Evolutionary conservation across 169 alveolate species (phyloP).

Genomic region (Plasmodium malariae): DNA sequence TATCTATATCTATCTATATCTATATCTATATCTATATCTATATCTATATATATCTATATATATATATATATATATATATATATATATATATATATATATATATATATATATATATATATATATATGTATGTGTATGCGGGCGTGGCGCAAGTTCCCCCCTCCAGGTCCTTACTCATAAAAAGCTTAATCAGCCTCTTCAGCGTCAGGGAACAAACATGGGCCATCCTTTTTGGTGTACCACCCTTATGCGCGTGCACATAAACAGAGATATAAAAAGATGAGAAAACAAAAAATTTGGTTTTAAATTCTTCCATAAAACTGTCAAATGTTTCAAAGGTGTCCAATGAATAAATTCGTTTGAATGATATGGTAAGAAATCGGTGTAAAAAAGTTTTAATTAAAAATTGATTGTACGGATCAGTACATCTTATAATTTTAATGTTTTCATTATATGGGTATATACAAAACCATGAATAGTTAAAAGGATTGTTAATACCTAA

Average conservation of each 20-base stretch:
- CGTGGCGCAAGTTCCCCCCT: neutral
- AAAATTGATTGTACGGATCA: conserved; percentile 49
- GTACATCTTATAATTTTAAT: conserved; percentile 32
- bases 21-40: too few relatives aligned
- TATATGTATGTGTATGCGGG: neutral
- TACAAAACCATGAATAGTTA: conserved; percentile 63
- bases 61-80: too few relatives aligned
- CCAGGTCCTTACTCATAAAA: conserved; percentile 23
- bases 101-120: neutral
- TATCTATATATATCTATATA: too few relatives aligned
- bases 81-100: conserved; percentile 3
- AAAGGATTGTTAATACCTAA: conserved; percentile 62
- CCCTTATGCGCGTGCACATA: conserved; percentile 53
- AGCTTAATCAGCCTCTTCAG: conserved; percentile 28
- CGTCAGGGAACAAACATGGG: conserved; percentile 42
- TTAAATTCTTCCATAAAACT: conserved; percentile 43
- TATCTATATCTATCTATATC: too few relatives aligned
- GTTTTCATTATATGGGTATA: conserved; percentile 27
- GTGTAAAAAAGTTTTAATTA: conserved; percentile 48
- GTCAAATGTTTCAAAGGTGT: conserved; percentile 16
- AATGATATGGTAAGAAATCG: conserved; percentile 51
- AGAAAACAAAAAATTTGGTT: conserved; percentile 31
- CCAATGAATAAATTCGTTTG: conserved; percentile 12
- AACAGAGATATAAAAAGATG: conserved; percentile 56
- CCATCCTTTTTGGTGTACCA: conserved; percentile 30